These are phyloP conservation scores for Typha latifolia DNA, from an alignment of 176 grass and related monocot species.

Conservation along the genomic window DNA sequence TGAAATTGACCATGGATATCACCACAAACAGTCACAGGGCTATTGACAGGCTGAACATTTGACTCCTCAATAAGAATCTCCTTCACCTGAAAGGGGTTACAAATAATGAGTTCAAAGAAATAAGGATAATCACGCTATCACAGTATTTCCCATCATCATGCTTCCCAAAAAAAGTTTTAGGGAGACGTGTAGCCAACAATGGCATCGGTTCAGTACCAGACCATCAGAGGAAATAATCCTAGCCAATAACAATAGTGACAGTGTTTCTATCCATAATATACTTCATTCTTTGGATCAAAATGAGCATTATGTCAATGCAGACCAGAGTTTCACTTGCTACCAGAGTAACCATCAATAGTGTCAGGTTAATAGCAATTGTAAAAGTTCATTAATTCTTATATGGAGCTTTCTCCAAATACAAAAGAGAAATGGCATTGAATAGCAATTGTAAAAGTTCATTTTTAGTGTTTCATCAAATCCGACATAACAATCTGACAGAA, in stretches of 20 bases:
- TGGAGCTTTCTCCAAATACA: neutral
- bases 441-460: too few species aligned
- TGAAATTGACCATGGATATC: slow-evolving; percentile 99
- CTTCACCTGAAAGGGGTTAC: slow-evolving; percentile 51
- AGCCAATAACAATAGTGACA: too few species aligned
- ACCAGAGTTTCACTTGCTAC: neutral
- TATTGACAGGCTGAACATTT: slow-evolving; percentile 98
- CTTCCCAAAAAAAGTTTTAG: neutral
- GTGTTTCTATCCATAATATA: neutral
- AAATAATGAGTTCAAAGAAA: neutral
- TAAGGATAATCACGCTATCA: neutral
- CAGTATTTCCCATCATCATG: neutral
- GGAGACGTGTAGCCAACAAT: neutral
- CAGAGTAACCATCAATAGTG: neutral
- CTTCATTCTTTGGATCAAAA: neutral
- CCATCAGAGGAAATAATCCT: too few species aligned
- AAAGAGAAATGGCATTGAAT: neutral
- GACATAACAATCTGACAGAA: neutral
- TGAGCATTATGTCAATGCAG: neutral
- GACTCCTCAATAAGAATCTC: slow-evolving; percentile 98
- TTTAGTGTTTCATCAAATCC: neutral
- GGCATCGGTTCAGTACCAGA: too few species aligned
- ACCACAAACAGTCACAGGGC: slow-evolving; percentile 90
- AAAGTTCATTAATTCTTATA: neutral
- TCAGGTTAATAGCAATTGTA: neutral